Conservation (phyloP, 1,284 basidiomycete genomes). For the Meripilus lineatus region DNA sequence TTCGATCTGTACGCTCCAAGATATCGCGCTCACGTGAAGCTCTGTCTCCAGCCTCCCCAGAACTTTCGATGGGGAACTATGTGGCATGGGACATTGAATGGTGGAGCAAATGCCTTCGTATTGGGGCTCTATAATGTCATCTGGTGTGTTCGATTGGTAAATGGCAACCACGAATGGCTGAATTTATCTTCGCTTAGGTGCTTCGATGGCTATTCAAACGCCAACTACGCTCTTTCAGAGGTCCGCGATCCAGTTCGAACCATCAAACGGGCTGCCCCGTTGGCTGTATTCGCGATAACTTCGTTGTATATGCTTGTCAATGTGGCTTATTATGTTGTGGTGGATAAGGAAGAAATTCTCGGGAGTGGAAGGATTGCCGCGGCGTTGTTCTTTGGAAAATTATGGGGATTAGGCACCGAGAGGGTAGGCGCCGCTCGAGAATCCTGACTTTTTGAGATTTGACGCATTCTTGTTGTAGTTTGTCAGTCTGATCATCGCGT, state of each 20-base stretch:
- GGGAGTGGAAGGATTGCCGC: conserved; percentile 58
- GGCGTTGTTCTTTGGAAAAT: conserved; percentile 63
- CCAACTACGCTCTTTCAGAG: conserved; percentile 69
- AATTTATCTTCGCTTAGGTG: no score
- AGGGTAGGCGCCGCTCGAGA: conserved; percentile 37
- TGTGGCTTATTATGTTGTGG: conserved; percentile 64
- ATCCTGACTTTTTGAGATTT: conserved; percentile 1
- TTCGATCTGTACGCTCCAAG: conserved; percentile 38
- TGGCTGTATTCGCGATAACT: conserved; percentile 53
- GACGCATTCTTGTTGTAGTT: conserved; percentile 31
- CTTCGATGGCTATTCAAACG: conserved; percentile 64
- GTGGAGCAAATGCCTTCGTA: conserved; percentile 50
- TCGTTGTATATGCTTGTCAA: conserved; percentile 58
- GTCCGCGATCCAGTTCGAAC: conserved; percentile 61
- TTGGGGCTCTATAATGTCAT: conserved; percentile 63
- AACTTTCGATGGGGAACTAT: conserved; percentile 50
- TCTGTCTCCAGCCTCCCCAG: conserved; percentile 28
- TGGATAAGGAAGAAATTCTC: conserved; percentile 60
- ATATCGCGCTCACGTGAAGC: conserved; percentile 35
- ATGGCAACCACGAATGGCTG: neutral
- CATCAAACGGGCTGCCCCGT: conserved; percentile 59
- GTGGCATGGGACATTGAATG: conserved; percentile 47
- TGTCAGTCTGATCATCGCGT: conserved; percentile 55
- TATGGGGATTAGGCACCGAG: conserved; percentile 56
- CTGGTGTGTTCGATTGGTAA: conserved; percentile 42